Base-by-base conservation (phyloP, 2,329 filamentous ascomycete genomes). In the Mycocentrospora acerina region DNA sequence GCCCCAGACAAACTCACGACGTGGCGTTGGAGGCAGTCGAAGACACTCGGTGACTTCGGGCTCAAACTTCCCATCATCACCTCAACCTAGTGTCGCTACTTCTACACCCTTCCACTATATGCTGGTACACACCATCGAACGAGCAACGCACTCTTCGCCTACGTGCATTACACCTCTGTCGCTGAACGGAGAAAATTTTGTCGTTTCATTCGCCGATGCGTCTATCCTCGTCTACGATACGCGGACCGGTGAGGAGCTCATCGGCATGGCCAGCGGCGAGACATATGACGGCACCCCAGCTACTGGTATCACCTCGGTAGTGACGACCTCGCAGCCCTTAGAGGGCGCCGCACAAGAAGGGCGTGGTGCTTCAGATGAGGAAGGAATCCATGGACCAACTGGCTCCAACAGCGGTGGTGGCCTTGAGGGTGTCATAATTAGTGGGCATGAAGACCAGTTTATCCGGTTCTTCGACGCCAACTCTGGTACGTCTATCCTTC, bases 391-490 rank as follows among this genome's bases (percentile, higher is more conserved):
- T 29, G 89, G 90, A 1, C 89, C 91, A 5, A 97, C 93, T 9
- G 87, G 88, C 16, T 83, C 84, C 7, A 86, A 83, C 35, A 88
- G 85, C 40, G 86, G 86, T 37, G 72, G 73, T 37, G 72, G 73
- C 24, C 83, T 95, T 1, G 90, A 96, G 67, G 93, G 93, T 10
- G 88, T 94, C 15, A 87, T 98, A 42, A 96, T 98, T 51, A 94
- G 88, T 46, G 93, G 93, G 50, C 91, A 98, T 64, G 93, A 98
- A 73, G 93, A 98, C 71, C 84, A 88, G 55, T 96, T 90, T 60
- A 90, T 98, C 55, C 80, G 91, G 53, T 95, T 98, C 77, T 98
- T 95, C 67, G 93, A 98, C 75, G 93, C 93, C 48, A 97, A 98
- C 64, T 95, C 89, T 71, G 93, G 93, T 97, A 85, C 70, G 88